Evolutionary conservation across 805 yeast genomes (phyloP), one percentile per base, ranked within the genome.

Genomic region (Geotrichum ghanense): DNA sequence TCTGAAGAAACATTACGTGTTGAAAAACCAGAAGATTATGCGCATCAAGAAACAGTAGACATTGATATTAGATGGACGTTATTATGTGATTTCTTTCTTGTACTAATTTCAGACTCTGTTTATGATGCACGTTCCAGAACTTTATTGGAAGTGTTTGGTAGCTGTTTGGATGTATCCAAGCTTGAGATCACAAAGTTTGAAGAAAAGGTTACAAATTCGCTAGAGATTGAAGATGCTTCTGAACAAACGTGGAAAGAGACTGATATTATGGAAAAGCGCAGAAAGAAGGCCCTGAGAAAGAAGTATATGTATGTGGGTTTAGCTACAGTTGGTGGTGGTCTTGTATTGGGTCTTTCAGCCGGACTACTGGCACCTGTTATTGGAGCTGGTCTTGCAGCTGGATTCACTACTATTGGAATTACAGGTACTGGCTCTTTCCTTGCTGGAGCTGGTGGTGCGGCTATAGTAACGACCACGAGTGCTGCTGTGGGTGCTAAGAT

Each of bases 331-430:
- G 97, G 97, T 23, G 99, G 99, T 1, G 89, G 95, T 1, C 68
- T 92, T 20, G 95, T 92, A 1, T 76, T 92, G 49, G 99, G 99
- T 1, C 69, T 92, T 17, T 86, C 96, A 50, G 97, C 95, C 6
- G 99, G 99, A 4, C 65, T 92, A 41, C 67, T 92, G 41, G 98
- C 98, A 0, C 99, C 99, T 0, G 95, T 94, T 2, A 94, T 92
- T 57, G 97, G 97, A 44, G 97, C 97, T 1, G 99, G 99, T 57
- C 60, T 92, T 23, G 98, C 97, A 1, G 97, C 97, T 2, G 99
- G 97, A 14, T 70, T 92, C 37, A 81, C 97, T 1, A 92, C 98
- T 0, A 78, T 90, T 20, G 99, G 99, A 25, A 83, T 94, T 20
- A 72, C 85, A 1, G 97, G 99, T n/a, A 87, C 97, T 0, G 66